phyloP scores from a whole-genome alignment of 2,329 filamentous ascomycete genomes.

The Gaeumannomyces tritici region DNA sequence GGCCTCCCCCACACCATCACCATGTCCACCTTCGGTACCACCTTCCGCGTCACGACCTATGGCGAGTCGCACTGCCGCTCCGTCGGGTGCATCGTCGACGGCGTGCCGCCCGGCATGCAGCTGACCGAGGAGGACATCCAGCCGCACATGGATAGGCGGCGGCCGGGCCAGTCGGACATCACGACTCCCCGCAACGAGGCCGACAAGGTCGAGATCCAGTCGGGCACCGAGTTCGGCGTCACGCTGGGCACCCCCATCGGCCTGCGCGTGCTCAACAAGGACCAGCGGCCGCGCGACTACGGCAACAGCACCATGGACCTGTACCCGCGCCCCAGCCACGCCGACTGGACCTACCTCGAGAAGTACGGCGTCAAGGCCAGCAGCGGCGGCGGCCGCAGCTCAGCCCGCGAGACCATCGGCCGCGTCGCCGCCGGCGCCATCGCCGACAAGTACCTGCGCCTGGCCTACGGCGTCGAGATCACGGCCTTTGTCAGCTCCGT shows the following conservation, averaged over 20 bases:
- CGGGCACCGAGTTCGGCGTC: conserved; percentile 80
- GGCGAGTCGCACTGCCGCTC: conserved; percentile 68
- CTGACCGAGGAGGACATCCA: conserved; percentile 85
- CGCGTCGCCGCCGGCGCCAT: conserved; percentile 87
- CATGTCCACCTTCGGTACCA: conserved; percentile 83
- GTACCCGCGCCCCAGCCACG: conserved; percentile 85
- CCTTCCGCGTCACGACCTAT: conserved; percentile 70
- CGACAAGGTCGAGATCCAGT: conserved; percentile 85
- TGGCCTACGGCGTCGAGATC: conserved; percentile 80
- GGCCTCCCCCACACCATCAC: conserved; percentile 11
- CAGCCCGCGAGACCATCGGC: conserved; percentile 90
- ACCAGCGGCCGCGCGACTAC: conserved; percentile 89
- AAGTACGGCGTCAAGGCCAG: conserved; percentile 94
- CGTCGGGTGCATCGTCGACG: conserved; percentile 92
- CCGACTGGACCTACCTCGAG: conserved; percentile 93
- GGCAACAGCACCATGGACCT: conserved; percentile 80
- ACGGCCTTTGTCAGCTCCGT: conserved; percentile 84
- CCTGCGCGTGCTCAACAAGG: conserved; percentile 81
- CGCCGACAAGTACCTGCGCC: conserved; percentile 80
- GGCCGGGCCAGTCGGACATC: conserved; percentile 81
- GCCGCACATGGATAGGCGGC: conserved; percentile 82
- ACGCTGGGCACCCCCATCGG: conserved; percentile 88
- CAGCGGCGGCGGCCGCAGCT: conserved; percentile 81
- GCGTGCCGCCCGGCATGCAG: conserved; percentile 77
- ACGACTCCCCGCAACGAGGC: conserved; percentile 91